A percentile compares a stretch with the other conserved stretches of the same genome.
These are phyloP conservation scores for Boletellus emodensis DNA, from an alignment of 768 basidiomycete genomes.

Conservation along the genomic window DNA sequence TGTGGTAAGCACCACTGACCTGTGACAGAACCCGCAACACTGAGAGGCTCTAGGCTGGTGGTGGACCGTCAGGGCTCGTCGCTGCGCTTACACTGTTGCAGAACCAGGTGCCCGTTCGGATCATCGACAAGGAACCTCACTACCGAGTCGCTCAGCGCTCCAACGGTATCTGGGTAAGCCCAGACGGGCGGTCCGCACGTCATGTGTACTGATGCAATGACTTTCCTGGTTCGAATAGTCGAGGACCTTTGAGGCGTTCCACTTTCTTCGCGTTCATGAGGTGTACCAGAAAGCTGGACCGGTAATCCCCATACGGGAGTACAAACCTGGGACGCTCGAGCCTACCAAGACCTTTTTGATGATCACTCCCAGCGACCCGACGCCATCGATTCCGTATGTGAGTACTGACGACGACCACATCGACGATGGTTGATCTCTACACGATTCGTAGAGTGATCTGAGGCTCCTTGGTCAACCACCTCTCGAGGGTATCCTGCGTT, in stretches of 20 bases:
- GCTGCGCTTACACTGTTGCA: conserved; percentile 33
- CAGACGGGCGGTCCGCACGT: too few relatives aligned
- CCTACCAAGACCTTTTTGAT: conserved; percentile 7
- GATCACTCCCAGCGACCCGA: conserved; percentile 11
- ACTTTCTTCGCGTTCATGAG: conserved; percentile 38
- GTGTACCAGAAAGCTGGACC: conserved; percentile 30
- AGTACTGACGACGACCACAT: neutral
- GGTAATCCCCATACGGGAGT: conserved; percentile 30
- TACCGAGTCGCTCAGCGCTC: conserved; percentile 38
- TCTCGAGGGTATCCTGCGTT: conserved; percentile 27
- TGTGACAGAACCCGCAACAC: neutral
- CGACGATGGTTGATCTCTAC: neutral
- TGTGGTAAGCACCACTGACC: conserved; percentile 9
- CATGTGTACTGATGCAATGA: neutral
- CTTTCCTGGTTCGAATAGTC: conserved; percentile 7
- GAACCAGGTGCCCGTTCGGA: conserved; percentile 46
- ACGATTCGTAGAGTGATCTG: conserved; percentile 6
- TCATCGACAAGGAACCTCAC: conserved; percentile 44
- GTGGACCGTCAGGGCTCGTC: conserved; percentile 30
- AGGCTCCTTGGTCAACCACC: conserved; percentile 22
- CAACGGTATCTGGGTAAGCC: conserved; percentile 36
- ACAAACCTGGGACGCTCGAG: conserved; percentile 27
- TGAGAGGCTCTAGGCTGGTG: conserved; percentile 18
- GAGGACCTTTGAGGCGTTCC: conserved; percentile 42
- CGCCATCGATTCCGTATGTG: conserved; percentile 27